phyloP scores from a whole-genome alignment of 2,329 filamentous ascomycete genomes.

The Arthroderma uncinatum region DNA sequence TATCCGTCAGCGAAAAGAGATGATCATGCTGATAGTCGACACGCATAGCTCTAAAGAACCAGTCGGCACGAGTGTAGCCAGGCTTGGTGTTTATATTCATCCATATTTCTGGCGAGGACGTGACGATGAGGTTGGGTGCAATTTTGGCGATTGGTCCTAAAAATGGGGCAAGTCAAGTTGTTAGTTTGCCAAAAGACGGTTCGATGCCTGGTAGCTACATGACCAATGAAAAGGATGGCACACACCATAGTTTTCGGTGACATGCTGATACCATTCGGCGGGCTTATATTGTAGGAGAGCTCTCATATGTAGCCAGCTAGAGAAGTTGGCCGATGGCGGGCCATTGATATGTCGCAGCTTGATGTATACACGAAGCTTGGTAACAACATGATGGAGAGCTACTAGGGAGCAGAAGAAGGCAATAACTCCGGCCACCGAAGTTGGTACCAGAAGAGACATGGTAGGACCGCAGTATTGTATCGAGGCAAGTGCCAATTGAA shows the following conservation, averaged over 20 bases:
- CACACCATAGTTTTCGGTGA: not conserved
- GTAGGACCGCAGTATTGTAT: too few relatives aligned
- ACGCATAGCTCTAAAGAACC: not conserved
- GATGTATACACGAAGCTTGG: not conserved
- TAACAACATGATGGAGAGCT: not conserved
- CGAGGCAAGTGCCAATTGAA: too few relatives aligned
- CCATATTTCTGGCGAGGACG: not conserved
- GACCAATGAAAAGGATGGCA: not conserved
- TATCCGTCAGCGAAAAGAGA: not conserved
- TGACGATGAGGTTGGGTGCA: not conserved
- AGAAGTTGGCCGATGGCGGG: not conserved
- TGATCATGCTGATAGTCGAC: not conserved
- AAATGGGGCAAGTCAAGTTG: not conserved
- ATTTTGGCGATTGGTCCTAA: not conserved
- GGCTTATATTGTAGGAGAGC: not conserved
- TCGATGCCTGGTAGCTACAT: not conserved
- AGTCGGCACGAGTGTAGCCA: not conserved
- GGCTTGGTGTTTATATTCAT: not conserved
- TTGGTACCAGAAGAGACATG: not conserved
- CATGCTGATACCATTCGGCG: not conserved
- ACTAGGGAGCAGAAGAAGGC: not conserved
- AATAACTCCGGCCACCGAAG: not conserved
- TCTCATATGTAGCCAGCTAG: not conserved
- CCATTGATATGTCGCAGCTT: not conserved
- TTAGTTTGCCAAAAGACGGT: not conserved